Base-by-base conservation (phyloP, 495 filamentous ascomycete genomes). In the Aspergillus funiculosus region DNA sequence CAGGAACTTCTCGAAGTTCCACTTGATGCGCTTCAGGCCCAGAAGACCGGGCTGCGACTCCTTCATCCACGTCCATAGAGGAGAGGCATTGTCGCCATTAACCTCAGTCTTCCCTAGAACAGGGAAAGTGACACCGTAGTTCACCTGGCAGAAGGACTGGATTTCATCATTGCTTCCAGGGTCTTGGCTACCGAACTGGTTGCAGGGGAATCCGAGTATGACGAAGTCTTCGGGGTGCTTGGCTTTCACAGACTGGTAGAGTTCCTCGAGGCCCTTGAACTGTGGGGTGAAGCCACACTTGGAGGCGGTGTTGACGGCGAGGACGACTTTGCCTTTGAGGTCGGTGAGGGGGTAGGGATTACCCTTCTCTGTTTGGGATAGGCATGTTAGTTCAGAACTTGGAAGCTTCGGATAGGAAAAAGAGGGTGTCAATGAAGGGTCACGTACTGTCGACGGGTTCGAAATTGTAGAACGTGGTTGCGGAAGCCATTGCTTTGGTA, bases 241-340 rank as follows among this genome's bases (percentile, higher is more conserved):
- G 35, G 73, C 72, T 39, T 74, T 78, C 60, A 95, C 59, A 32
- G 76, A 72, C 67, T 96, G 81, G 76, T 96, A 95, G 48, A 99
- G 73, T 47, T 77, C 82, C 75, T 99, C 89, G 24, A 99, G 86
- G 11, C 85, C 87, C 41, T 78, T 79, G 64, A 90, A 97, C 69
- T 99, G 92, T n/a, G 86, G 86, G 7, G 92, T 96, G 80, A 96
- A 97, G 61, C 94, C 92, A 73, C 92, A 99, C 75, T 96, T 95
- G 60, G 87, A 94, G 49, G 92, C 92, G n/a, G 89, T 94, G 78
- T 99, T 99, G 68, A 97, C 92, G 56, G 94, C 57, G 30, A 99
- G 85, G 50, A 97, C 80, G 63, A 96, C 90, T 64, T 96, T 96
- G 73, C 85, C 87, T 48, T 85, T 75, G 66, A 88, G 81, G 22